These are phyloP conservation scores for Phytophthora macrochlamydospora DNA, from an alignment of 352 stramenopile species.

Conservation along the genomic window DNA sequence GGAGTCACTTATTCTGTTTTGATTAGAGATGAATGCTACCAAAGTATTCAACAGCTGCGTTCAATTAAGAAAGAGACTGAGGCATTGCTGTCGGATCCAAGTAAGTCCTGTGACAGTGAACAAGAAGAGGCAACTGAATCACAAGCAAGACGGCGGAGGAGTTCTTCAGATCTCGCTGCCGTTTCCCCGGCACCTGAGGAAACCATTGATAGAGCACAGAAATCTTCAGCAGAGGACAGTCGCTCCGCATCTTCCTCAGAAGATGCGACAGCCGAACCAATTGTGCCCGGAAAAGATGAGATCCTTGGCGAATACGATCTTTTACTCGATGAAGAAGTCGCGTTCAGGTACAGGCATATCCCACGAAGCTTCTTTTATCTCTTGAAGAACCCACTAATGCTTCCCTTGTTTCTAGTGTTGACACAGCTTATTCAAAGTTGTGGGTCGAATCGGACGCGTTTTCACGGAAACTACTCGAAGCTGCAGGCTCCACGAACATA, in stretches of 20 bases:
- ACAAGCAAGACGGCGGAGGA: constrained; percentile 22
- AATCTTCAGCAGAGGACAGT: constrained; percentile 10
- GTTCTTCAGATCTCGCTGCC: constrained; percentile 28
- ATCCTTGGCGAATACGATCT: constrained; percentile 77
- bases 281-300: constrained; percentile 48
- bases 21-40: constrained; percentile 79
- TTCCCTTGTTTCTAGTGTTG: constrained; percentile 43
- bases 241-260: constrained; percentile 8
- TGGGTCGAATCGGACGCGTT: constrained; percentile 72
- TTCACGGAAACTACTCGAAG: constrained; percentile 46
- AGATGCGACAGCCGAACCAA: constrained; percentile 9
- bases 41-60: constrained; percentile 78
- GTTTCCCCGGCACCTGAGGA: constrained; percentile 26
- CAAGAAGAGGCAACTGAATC: not conserved
- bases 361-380: too few relatives aligned
- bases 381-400: too few relatives aligned
- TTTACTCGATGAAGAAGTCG: constrained; percentile 68
- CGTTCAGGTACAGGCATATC: constrained; percentile 58
- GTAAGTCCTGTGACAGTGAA: constrained; percentile 2
- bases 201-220: not conserved
- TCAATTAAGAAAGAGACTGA: constrained; percentile 78
- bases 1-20: not conserved
- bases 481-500: constrained; percentile 63
- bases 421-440: constrained; percentile 60
- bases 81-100: constrained; percentile 48